phyloP scores from a whole-genome alignment of 805 yeast genomes.

The Candida nitratophila region DNA sequence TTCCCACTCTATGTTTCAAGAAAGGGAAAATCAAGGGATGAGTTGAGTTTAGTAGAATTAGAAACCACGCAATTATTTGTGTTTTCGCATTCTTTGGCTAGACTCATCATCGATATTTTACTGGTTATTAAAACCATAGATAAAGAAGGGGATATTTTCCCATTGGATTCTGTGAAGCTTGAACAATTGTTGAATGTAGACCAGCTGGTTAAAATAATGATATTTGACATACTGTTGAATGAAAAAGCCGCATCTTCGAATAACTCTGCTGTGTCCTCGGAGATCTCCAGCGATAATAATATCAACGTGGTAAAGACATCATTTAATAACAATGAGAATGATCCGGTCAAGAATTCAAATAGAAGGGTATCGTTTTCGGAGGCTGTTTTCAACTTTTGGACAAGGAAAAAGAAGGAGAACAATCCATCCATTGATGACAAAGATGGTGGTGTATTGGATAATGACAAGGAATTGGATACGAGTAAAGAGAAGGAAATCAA shows the following conservation, averaged over 20 bases:
- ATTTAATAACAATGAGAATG: slow-evolving; percentile 1
- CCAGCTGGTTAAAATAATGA: slow-evolving; percentile 3
- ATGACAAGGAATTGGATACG: not conserved
- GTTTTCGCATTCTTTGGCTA: slow-evolving; percentile 13
- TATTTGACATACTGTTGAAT: not conserved
- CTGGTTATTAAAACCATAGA: slow-evolving; percentile 4
- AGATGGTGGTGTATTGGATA: too few species aligned
- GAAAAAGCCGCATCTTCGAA: not conserved
- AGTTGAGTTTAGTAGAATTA: slow-evolving; percentile 10
- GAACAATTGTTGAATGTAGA: slow-evolving; percentile 14
- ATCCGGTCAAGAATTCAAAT: not conserved
- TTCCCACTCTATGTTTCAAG: slow-evolving; percentile 5
- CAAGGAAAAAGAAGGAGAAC: not conserved
- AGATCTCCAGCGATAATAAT: not conserved
- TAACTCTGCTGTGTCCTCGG: not conserved
- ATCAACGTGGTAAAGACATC: not conserved
- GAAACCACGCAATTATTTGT: slow-evolving; percentile 10
- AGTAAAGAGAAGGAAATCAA: not conserved
- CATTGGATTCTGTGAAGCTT: slow-evolving; percentile 4
- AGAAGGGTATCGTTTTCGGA: slow-evolving; percentile 1
- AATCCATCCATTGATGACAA: not conserved
- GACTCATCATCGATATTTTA: slow-evolving; percentile 14
- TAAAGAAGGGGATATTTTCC: not conserved
- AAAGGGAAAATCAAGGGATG: slow-evolving; percentile 3
- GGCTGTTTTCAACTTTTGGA: slow-evolving; percentile 10